Base-by-base conservation (phyloP, 805 yeast species). In the Ogataea parapolymorpha region DNA sequence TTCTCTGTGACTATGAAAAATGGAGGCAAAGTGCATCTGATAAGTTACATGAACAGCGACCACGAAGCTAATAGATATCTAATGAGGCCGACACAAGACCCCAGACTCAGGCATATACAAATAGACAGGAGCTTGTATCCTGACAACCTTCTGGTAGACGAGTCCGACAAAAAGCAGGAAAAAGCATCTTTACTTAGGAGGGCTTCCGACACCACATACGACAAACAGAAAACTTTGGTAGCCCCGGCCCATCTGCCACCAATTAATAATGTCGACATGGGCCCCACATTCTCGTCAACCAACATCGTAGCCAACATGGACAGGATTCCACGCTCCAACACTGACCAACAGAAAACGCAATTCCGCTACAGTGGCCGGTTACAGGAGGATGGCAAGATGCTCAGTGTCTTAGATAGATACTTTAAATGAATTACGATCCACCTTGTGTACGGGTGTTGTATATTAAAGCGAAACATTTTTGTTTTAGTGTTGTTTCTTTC, bases 1-100 rank as follows among this genome's bases (percentile, higher is more conserved):
- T 79, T 82, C 50, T 72, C 82, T 3, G 61, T 80, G 27, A 69
- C 76, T 6, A 72, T 82, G 6, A 65, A 69, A 18, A 74, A 69
- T 23, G 73, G 74, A 33, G 72, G 72, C 34, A 79, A 75, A 44
- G 58, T 77, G 18, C 89, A 84, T 50, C 62, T 83, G 40, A 80
- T 84, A 17, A 71, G 82, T 22, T 83, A 83, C 58, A 63, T 67
- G 7, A 30, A 38, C 8, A 47, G 49, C 32, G 40, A 45, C 28
- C 39, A 31, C 16, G 32, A 40, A 5, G 26, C n/a, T 3, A 44
- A 42, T 12, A 37, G 32, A 11, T 9, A 12, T 3, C 54, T 72
- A 26, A 37, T 47, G 29, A 63, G 70, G 20, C 83, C 83, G 0
- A 60, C 74, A 9, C 53, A 56, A n/a, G 81, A 78, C 48, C 62